Base-by-base conservation (phyloP, 2,329 filamentous ascomycete genomes). In the Delphinella strobiligena region DNA sequence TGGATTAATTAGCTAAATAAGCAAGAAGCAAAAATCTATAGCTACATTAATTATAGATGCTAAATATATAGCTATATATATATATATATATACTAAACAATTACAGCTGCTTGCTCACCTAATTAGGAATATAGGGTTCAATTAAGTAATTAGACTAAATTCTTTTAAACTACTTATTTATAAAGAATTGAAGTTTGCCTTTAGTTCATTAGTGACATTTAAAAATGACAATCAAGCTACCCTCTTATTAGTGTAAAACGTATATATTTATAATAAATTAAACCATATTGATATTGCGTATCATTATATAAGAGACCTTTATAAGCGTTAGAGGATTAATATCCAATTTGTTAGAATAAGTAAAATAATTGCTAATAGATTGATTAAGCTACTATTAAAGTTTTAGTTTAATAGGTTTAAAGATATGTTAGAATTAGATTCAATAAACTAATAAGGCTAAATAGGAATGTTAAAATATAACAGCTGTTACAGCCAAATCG, bases 11-110 rank as follows among this genome's bases (percentile, higher is more conserved):
- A 36, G 34, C 14, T 36, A 36, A 24, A 16, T 15, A 12, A 27
- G 19, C 18, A 36, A 36, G 19, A 36, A 36, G 34, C 14, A 36
- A 16, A 36, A 36, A 16, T 36, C 8, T 11, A 24, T 36, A 27
- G n/a, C n/a, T 27, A 36, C 34, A n/a, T 36, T 27, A 17, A 29
- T 11, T 3, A 36, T 36, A 17, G 34, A 36, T 16, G 34, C 34
- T 27, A 16, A 36, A 4, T 36, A 36, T 29, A 36, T 36, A 11
- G 34, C 34, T 29, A 27, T 36, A 16, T 36, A 29, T 9, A 16
- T 27, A 12, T 15, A 15, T 34, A 12, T 16, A 36, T n/a, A n/a
- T n/a, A n/a, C n/a, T n/a, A 36, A 36, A 24, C 8, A 36, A 24
- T 36, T 12, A 15, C n/a, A 36, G 18, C 29, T 5, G 34, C 19